Evolutionary conservation across 805 yeast species (phyloP).

Genomic region (Yamadazyma laniorum): DNA sequence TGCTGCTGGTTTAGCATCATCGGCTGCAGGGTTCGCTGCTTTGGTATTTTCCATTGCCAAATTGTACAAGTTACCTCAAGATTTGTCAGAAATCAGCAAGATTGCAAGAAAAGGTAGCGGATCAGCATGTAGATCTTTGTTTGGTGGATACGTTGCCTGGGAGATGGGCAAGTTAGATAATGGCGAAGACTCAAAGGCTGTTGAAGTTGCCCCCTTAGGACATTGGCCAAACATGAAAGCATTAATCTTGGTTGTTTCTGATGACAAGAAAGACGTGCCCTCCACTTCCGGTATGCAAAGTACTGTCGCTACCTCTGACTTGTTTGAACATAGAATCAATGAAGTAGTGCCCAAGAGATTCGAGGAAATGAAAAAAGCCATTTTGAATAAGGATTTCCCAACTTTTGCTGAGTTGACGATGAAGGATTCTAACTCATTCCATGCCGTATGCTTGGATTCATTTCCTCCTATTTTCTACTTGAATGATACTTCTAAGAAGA

Average conservation of each 20-base stretch:
- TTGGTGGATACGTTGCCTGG: constrained; percentile 99
- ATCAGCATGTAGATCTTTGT: constrained; percentile 94
- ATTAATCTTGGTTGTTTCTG: constrained; percentile 87
- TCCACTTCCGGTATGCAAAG: constrained; percentile 96
- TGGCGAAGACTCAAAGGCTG: constrained; percentile 95
- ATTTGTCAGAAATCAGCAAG: constrained; percentile 79
- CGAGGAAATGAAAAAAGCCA: constrained; percentile 76
- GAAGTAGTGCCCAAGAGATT: constrained; percentile 87
- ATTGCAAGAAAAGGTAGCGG: constrained; percentile 99
- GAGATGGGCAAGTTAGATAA: constrained; percentile 80
- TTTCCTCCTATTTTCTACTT: constrained; percentile 93
- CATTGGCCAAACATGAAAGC: constrained; percentile 97
- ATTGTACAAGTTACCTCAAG: constrained; percentile 81
- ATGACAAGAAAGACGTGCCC: constrained; percentile 90
- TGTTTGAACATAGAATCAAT: constrained; percentile 75
- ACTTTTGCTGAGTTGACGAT: constrained; percentile 87
- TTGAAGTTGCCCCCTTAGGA: constrained; percentile 75
- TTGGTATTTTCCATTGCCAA: constrained; percentile 85
- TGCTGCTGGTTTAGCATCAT: constrained; percentile 97
- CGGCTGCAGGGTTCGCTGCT: constrained; percentile 99
- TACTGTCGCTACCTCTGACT: constrained; percentile 85
- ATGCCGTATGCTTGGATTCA: constrained; percentile 95
- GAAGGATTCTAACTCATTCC: constrained; percentile 96
- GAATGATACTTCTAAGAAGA: constrained; percentile 84
- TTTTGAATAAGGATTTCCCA: constrained; percentile 69